Evolutionary conservation across 352 stramenopile species (phyloP), one percentile per base, ranked within the genome.

Genomic region (Blastocystis sp.): DNA sequence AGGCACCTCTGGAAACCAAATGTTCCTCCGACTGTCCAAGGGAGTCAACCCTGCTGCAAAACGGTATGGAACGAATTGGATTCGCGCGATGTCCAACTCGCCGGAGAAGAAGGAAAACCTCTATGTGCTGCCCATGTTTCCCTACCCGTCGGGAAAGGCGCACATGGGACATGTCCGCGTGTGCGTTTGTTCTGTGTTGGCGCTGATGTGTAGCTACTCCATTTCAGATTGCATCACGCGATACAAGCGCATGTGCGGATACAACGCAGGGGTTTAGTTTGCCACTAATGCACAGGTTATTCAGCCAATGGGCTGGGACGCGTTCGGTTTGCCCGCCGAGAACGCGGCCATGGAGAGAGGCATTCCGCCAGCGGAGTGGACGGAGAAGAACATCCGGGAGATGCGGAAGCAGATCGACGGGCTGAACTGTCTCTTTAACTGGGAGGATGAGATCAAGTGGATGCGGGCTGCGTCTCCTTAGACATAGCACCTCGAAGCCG

Each of bases 241-340:
- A 0, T 96, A 98, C 86, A 98, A 96, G 91, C 92, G 95, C 56
- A 98, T 99, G 96, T 94, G 96, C 62, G 95, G 94, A 38, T 96
- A 94, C 89, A 92, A 98, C 89, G 96, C 99, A 67, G 34, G 17
- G 1, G 0, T 19, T 17, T 56, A 21, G 41, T 17, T 9, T 2
- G 11, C 0, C 19, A 34, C 21, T 76, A 14, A 40, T 23, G 19
- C 14, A 28, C 78, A 88, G 78, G 78, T 88, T 62, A 90, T 99
- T 59, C 96, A 99, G 90, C 97, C 97, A 0, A 99, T 99, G 92
- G 97, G 97, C 45, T 99, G 96, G 96, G 97, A 99, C 91, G 96
- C 96, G 21, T 99, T 99, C 91, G 97, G 97, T 3, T 91, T 99
- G n/a, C 97, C 97, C 0, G 97, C 97, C 1, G 97, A 99, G 91